Conservation (phyloP, 2,329 filamentous ascomycete genomes). For the Xylaria sp. region DNA sequence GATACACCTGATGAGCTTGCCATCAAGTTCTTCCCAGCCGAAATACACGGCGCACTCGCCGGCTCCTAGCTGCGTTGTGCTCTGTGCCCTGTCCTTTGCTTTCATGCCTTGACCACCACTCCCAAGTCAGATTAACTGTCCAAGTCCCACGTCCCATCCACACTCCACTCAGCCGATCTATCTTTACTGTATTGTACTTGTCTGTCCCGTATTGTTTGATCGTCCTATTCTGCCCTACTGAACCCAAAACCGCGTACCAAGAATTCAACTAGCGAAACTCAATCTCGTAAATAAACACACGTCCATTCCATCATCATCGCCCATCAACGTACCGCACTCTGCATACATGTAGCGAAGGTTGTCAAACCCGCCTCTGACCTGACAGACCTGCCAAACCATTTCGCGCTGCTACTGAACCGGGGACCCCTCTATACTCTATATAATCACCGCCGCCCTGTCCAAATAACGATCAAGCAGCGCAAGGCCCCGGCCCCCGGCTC, state of each 20-base stretch:
- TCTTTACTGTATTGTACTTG: neutral
- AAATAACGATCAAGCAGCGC: no score
- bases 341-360: neutral
- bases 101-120: no score
- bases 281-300: conserved; percentile 8
- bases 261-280: neutral
- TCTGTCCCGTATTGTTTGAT: conserved; percentile 1
- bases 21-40: no score
- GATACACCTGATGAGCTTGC: no score
- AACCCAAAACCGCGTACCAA: conserved; percentile 5
- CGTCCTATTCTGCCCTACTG: neutral
- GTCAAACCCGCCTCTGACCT: no score
- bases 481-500: neutral
- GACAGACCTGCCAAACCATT: neutral
- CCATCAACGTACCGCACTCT: neutral
- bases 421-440: neutral
- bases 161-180: conserved; percentile 14
- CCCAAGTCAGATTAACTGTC: conserved; percentile 2
- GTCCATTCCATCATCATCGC: neutral
- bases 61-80: no score
- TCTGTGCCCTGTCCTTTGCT: no score
- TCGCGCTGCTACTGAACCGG: neutral
- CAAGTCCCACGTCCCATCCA: neutral
- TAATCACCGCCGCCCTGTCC: neutral
- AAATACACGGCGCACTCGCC: no score